Evolutionary conservation across 2,329 filamentous ascomycete species (phyloP).

Genomic region (Xenoacremonium recifei): DNA sequence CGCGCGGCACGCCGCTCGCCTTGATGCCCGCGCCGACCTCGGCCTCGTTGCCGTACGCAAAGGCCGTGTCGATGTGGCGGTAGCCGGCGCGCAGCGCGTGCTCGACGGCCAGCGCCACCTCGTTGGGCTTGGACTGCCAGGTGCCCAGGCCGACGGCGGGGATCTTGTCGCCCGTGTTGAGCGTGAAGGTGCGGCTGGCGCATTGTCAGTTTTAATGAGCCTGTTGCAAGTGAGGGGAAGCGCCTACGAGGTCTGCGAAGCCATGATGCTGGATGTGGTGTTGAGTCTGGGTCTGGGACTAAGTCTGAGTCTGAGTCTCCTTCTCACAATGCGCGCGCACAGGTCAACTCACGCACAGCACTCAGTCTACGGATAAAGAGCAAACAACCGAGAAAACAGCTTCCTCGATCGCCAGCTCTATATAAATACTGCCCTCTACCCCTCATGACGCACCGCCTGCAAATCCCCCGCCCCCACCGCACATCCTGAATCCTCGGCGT

Average conservation of each 20-base stretch:
- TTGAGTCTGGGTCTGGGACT: neutral
- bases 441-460: conserved; percentile 5
- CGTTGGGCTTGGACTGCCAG: conserved; percentile 70
- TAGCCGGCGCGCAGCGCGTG: conserved; percentile 67
- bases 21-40: conserved; percentile 66
- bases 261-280: neutral
- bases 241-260: neutral
- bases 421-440: neutral
- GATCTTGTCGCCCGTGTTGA: conserved; percentile 77
- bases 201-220: conserved; percentile 2
- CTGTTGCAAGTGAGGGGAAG: neutral
- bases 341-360: neutral
- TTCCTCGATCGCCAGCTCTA: neutral
- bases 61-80: conserved; percentile 73
- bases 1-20: conserved; percentile 61
- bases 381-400: neutral
- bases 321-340: no score
- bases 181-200: conserved; percentile 52
- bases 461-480: conserved; percentile 2
- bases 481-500: neutral
- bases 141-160: conserved; percentile 75
- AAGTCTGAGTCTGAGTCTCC: neutral
- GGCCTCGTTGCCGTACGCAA: conserved; percentile 74
- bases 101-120: conserved; percentile 71
- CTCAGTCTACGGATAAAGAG: neutral